phyloP scores from a whole-genome alignment of 768 basidiomycete genomes.

The Termitomyces sp. region DNA sequence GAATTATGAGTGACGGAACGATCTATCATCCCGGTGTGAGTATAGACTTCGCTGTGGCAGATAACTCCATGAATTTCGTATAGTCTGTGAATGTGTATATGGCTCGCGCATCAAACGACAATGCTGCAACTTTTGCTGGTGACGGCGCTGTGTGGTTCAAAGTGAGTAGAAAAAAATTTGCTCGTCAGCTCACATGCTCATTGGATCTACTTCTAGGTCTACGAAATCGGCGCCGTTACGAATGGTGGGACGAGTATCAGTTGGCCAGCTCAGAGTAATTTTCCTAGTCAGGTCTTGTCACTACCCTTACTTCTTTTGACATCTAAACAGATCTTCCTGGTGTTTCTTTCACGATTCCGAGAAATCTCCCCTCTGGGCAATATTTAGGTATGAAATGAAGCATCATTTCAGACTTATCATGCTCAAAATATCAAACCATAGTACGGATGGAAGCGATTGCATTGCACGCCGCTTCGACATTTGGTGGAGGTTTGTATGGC shows the following conservation, averaged over 20 bases:
- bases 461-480: conserved; percentile 29
- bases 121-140: conserved; percentile 35
- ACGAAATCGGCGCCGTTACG: conserved; percentile 38
- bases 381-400: conserved; percentile 17
- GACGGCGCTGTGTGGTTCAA: conserved; percentile 46
- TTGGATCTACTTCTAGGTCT: conserved; percentile 20
- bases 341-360: conserved; percentile 31
- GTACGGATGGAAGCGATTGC: conserved; percentile 36
- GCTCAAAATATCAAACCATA: not conserved
- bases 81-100: conserved; percentile 30
- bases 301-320: not conserved
- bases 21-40: conserved; percentile 47
- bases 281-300: not conserved
- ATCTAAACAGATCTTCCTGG: conserved; percentile 11
- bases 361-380: conserved; percentile 29
- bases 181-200: not conserved
- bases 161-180: conserved; percentile 4
- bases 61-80: not conserved
- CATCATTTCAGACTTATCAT: not conserved
- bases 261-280: conserved; percentile 38
- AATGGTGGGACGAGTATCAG: conserved; percentile 40
- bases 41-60: not conserved
- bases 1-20: conserved; percentile 33
- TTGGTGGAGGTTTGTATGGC: conserved; percentile 24
- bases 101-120: conserved; percentile 33